phyloP scores from a whole-genome alignment of 108 stramenopile species.

The Skeletonema menzelii region DNA sequence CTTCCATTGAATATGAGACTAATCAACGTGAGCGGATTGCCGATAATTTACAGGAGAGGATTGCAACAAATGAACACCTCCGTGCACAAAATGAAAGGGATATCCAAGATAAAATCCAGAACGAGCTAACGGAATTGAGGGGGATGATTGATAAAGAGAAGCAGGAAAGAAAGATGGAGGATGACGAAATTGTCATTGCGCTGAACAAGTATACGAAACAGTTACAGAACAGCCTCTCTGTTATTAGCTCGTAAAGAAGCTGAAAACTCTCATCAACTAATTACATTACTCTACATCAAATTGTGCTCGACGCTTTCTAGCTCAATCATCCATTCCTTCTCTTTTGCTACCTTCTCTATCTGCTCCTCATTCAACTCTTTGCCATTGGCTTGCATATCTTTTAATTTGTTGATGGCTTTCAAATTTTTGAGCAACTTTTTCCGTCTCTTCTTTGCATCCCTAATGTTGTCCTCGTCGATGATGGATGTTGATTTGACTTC shows the following conservation, averaged over 20 bases:
- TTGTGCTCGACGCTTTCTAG: slow-evolving; percentile 65
- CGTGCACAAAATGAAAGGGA: slow-evolving; percentile 63
- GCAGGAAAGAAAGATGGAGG: slow-evolving; percentile 76
- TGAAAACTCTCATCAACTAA: neutral
- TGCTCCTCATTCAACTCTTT: slow-evolving; percentile 56
- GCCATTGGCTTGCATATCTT: slow-evolving; percentile 43
- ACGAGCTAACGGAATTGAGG: slow-evolving; percentile 72
- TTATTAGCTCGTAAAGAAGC: slow-evolving; percentile 60
- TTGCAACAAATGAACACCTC: slow-evolving; percentile 62
- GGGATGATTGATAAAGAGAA: slow-evolving; percentile 69
- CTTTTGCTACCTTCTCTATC: slow-evolving; percentile 46
- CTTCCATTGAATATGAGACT: slow-evolving; percentile 69
- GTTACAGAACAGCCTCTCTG: slow-evolving; percentile 82
- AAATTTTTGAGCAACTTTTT: slow-evolving; percentile 62
- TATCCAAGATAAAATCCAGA: slow-evolving; percentile 69
- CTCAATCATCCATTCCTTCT: slow-evolving; percentile 47
- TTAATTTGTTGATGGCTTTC: slow-evolving; percentile 51
- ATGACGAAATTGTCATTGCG: slow-evolving; percentile 89
- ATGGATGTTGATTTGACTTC: slow-evolving; percentile 50
- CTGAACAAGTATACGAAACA: slow-evolving; percentile 90
- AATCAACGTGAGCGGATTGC: slow-evolving; percentile 71
- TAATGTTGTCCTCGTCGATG: slow-evolving; percentile 50
- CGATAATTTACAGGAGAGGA: slow-evolving; percentile 58
- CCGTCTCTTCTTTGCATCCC: slow-evolving; percentile 49
- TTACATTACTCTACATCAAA: slow-evolving; percentile 39